phyloP scores from a whole-genome alignment of 352 stramenopile species.

The Pythium rhizo-oryzae region DNA sequence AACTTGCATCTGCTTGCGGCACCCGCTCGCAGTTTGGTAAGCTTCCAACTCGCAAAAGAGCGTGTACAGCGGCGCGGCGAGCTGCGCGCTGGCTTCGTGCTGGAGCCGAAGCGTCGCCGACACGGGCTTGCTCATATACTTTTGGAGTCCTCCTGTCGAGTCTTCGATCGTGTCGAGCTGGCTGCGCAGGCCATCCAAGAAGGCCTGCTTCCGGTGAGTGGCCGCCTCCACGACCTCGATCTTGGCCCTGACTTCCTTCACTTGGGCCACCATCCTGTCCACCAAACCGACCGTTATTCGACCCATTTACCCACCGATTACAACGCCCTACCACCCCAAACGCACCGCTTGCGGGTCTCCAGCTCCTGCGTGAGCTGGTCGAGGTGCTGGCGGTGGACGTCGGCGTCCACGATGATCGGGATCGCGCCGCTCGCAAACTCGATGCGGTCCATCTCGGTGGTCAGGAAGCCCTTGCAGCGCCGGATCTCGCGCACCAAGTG shows the following conservation, averaged over 20 bases:
- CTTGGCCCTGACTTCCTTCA: conserved; percentile 64
- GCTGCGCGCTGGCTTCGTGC: conserved; percentile 42
- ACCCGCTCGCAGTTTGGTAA: conserved; percentile 60
- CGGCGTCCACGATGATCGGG: conserved; percentile 57
- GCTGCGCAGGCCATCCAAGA: conserved; percentile 54
- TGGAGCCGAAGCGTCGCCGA: conserved; percentile 45
- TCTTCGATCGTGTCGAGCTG: conserved; percentile 61
- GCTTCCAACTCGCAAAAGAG: conserved; percentile 77
- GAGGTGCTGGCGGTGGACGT: conserved; percentile 62
- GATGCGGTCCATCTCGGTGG: conserved; percentile 84
- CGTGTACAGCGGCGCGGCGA: conserved; percentile 63
- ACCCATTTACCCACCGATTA: background rate
- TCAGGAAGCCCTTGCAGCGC: conserved; percentile 69
- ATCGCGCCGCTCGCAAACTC: conserved; percentile 56
- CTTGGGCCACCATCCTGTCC: conserved; percentile 50
- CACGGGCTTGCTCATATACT: conserved; percentile 58
- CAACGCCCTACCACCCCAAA: background rate
- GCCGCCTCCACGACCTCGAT: conserved; percentile 61
- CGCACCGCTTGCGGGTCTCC: conserved; percentile 57
- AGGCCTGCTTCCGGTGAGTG: conserved; percentile 59
- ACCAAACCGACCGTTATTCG: background rate
- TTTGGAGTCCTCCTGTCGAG: conserved; percentile 59
- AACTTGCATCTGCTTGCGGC: conserved; percentile 48
- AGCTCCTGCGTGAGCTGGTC: conserved; percentile 72
- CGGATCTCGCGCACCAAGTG: conserved; percentile 78